Conservation (phyloP, 345 rosid species). For the Kandelia obovata region DNA sequence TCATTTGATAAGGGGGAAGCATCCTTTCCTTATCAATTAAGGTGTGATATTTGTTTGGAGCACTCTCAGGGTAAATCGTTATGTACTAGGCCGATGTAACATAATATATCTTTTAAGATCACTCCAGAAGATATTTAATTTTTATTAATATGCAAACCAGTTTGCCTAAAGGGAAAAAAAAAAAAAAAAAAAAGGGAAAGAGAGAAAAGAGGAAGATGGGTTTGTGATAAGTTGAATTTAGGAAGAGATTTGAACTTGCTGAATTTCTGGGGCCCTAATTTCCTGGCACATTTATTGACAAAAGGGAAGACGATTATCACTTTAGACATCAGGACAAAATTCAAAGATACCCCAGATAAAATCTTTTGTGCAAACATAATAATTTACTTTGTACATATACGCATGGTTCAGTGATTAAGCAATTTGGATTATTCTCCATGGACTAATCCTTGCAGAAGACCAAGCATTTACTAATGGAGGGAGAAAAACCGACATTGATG, state of each 20-base stretch:
- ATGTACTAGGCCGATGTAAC: no score
- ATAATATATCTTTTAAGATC: no score
- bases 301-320: no score
- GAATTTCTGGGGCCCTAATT: constrained; percentile 28
- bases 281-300: not conserved
- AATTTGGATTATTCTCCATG: not conserved
- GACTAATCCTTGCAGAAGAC: constrained; percentile 3
- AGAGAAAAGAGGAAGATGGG: no score
- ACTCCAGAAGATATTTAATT: no score
- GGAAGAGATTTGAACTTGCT: constrained; percentile 26
- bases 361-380: not conserved
- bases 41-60: no score
- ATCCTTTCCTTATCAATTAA: no score
- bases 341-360: constrained; percentile 6
- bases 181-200: no score
- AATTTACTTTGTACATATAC: not conserved
- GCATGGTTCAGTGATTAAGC: not conserved
- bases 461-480: constrained; percentile 24
- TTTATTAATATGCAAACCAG: no score
- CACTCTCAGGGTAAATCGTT: no score
- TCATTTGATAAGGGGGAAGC: no score
- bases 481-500: constrained; percentile 27
- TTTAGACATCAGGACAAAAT: not conserved
- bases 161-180: no score
- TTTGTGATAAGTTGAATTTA: not conserved